These are phyloP conservation scores for Zygnema circumcarinatum DNA, from an alignment of 139 green algal species.

Conservation along the genomic window DNA sequence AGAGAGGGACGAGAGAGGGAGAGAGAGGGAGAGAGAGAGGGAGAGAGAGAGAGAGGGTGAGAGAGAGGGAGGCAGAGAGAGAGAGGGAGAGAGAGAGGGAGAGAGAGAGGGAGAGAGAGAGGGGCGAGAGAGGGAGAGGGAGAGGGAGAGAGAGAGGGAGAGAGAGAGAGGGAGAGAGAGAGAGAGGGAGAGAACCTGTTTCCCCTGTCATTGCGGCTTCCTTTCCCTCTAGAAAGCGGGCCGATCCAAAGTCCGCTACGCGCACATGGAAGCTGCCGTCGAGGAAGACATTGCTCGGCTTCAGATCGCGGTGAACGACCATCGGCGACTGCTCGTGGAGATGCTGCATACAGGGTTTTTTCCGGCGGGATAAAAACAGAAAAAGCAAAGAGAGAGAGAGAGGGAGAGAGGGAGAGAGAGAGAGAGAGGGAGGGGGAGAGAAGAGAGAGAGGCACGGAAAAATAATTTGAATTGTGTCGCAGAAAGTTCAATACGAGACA, in stretches of 20 bases:
- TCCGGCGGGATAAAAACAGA: neutral
- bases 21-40: too few species aligned
- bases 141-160: neutral
- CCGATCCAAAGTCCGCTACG: slow-evolving; percentile 42
- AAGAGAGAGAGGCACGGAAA: neutral
- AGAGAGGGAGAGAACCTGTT: slow-evolving; percentile 26
- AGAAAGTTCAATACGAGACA: too few species aligned
- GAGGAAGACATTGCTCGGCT: slow-evolving; percentile 48
- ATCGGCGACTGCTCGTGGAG: slow-evolving; percentile 29
- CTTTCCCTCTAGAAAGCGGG: slow-evolving; percentile 5
- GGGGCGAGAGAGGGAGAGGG: neutral
- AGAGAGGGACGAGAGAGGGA: too few species aligned
- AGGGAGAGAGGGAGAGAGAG: neutral
- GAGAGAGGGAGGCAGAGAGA: too few species aligned
- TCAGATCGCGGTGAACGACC: slow-evolving; percentile 44
- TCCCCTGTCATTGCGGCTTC: slow-evolving; percentile 14
- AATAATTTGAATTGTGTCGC: too few species aligned
- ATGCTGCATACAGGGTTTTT: slow-evolving; percentile 41
- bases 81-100: neutral
- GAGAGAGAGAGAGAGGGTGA: too few species aligned
- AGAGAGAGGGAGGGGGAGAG: neutral
- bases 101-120: neutral
- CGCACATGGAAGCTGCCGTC: neutral
- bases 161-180: neutral
- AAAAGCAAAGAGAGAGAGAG: too few species aligned